These are phyloP conservation scores for Plicaturopsis crispa DNA, from an alignment of 768 basidiomycete species.

Conservation along the genomic window DNA sequence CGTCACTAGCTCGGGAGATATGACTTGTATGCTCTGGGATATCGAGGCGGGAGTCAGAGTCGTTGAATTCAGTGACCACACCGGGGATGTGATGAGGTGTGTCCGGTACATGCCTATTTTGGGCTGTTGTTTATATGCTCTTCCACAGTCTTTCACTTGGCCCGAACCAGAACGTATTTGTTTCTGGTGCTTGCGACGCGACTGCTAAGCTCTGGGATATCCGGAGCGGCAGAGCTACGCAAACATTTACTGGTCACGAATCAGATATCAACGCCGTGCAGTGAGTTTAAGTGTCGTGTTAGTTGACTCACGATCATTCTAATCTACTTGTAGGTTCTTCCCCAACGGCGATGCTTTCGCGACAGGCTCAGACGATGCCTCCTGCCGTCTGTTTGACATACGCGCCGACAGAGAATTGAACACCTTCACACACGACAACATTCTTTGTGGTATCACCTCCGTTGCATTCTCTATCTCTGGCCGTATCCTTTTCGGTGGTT, in stretches of 20 bases:
- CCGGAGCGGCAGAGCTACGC: constrained; percentile 92
- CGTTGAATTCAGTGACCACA: constrained; percentile 99
- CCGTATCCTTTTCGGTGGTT: constrained; percentile 95
- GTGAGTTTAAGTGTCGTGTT: constrained; percentile 41
- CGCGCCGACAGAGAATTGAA: constrained; percentile 97
- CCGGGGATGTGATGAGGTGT: constrained; percentile 99
- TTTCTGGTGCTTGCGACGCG: constrained; percentile 98
- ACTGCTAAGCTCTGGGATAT: constrained; percentile 99
- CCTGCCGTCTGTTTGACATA: constrained; percentile 96
- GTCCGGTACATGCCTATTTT: constrained; percentile 11
- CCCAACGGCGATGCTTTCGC: constrained; percentile 99
- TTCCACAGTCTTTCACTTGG: constrained; percentile 92
- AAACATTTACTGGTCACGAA: constrained; percentile 98
- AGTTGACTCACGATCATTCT: constrained; percentile 5
- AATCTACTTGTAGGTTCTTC: constrained; percentile 73
- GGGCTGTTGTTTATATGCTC: constrained; percentile 1
- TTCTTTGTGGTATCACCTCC: constrained; percentile 97
- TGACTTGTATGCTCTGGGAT: constrained; percentile 99
- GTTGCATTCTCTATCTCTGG: constrained; percentile 98
- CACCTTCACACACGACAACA: constrained; percentile 96
- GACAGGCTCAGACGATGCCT: constrained; percentile 97
- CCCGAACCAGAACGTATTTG: constrained; percentile 90
- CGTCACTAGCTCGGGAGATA: constrained; percentile 95
- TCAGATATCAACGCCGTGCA: constrained; percentile 99
- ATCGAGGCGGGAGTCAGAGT: constrained; percentile 95